These are phyloP conservation scores for Solanum corneliomulleri DNA, from an alignment of 257 asterid genomes.

Conservation along the genomic window DNA sequence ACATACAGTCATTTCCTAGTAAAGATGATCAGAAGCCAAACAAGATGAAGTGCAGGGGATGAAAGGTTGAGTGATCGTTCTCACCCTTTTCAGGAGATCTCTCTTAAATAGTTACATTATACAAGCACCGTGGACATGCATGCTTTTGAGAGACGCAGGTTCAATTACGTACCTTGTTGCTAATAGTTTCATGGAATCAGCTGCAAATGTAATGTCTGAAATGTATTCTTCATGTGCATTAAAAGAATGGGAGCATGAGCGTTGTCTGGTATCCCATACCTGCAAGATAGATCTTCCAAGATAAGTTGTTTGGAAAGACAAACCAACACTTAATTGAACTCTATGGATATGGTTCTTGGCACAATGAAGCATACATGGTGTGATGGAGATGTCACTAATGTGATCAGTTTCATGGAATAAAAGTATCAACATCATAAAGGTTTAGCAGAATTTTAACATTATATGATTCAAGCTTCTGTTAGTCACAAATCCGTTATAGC, in stretches of 20 bases:
- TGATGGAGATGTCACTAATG: not conserved
- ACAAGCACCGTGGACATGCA: not conserved
- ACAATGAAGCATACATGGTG: not conserved
- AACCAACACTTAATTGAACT: not conserved
- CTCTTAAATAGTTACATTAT: not conserved
- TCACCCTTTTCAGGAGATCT: not conserved
- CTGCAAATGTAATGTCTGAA: conserved; percentile 73
- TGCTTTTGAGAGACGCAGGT: not conserved
- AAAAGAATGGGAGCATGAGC: conserved; percentile 66
- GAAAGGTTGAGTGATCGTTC: not conserved
- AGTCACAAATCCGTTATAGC: not conserved
- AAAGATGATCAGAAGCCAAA: not conserved
- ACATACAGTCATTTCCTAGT: not conserved
- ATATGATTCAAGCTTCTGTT: not conserved
- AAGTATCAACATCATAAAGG: not conserved
- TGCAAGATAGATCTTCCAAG: conserved; percentile 10
- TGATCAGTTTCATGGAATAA: not conserved
- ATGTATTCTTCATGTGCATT: conserved; percentile 71
- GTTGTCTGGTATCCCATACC: conserved; percentile 94
- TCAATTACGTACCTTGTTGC: conserved; percentile 54
- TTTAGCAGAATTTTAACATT: not conserved
- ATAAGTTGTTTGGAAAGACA: not conserved
- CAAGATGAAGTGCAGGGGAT: not conserved
- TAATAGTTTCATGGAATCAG: conserved; percentile 69
- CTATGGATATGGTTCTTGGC: not conserved